Base-by-base conservation (phyloP, 257 asterid species). In the Nicotiana otophora region DNA sequence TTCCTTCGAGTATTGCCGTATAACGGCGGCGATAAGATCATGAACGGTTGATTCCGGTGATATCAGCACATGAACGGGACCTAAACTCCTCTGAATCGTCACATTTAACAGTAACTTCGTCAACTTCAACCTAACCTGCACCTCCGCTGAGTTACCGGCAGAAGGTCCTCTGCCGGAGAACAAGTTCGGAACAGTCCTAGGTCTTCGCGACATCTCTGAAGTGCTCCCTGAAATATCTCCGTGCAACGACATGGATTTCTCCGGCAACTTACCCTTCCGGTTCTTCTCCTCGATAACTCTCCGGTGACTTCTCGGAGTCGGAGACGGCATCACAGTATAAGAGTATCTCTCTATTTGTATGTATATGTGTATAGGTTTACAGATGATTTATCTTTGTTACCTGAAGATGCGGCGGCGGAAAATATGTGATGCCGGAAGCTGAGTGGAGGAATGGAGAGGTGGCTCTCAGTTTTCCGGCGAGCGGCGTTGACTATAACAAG, bases 101-200 rank as follows among this genome's bases (percentile, higher is more conserved):
- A 94, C 98, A 85, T 95, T 92, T 83, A 94, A 48, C 54, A 95
- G 90, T 84, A 95, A 68, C 88, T 92, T 95, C 82, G 98, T 92
- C 78, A 94, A 88, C 86, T 91, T 90, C 66, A 85, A 88, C 81
- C 78, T 88, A 15, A 81, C 60, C 33, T 28, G 83, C 4, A 81
- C 11, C 63, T 48, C 55, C 58, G 67, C 26, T 23, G 65, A 0
- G 20, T 9, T 17, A 55, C 85, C 42, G 42, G 83, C 10, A 63
- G 51, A 15, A 1, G 74, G 81, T 81, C 58, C 89, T 84, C 4
- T 84, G 82, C n/a, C 83, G 81, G 80, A 36, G 48, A 86, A 60
- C 83, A 95, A 84, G 11, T 93, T 90, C 90, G 97, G 97, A 83
- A 88, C 90, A 83, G 98, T 93, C 82, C 93, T 86, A 81, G 90